Conservation (phyloP, 2,329 filamentous ascomycete species). For the Aspergillus novoparasiticus region DNA sequence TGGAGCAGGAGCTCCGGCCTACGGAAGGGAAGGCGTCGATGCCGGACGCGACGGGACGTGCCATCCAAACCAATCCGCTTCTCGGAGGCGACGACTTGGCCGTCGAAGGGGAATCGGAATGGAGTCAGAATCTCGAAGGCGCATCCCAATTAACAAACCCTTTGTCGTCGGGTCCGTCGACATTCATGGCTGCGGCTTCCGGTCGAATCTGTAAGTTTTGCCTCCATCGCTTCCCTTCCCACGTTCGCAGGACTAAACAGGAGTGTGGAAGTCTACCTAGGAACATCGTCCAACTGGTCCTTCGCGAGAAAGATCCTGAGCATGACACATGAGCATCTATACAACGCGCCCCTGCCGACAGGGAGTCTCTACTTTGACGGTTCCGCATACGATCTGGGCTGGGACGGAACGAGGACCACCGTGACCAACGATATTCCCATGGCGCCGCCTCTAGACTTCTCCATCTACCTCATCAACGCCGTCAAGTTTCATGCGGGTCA, state of each 20-base stretch:
- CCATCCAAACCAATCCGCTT: conserved; percentile 4
- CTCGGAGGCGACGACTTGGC: conserved; percentile 14
- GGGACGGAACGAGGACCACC: conserved; percentile 47
- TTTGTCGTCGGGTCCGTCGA: conserved; percentile 43
- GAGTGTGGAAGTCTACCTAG: conserved; percentile 50
- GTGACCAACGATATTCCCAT: conserved; percentile 33
- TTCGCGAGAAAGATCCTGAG: conserved; percentile 55
- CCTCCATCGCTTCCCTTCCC: too few species aligned
- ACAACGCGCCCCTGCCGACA: conserved; percentile 47
- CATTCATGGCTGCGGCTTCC: conserved; percentile 45
- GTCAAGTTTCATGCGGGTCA: conserved; percentile 60
- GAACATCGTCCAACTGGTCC: conserved; percentile 60
- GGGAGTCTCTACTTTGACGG: conserved; percentile 55
- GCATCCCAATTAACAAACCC: conserved; percentile 47
- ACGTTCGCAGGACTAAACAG: neutral
- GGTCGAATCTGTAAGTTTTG: conserved; percentile 47
- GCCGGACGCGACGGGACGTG: neutral
- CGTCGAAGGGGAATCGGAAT: conserved; percentile 14
- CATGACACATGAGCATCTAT: conserved; percentile 52
- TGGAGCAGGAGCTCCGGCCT: conserved; percentile 14
- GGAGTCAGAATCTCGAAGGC: conserved; percentile 27
- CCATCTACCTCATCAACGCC: conserved; percentile 55
- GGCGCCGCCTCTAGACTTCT: conserved; percentile 53
- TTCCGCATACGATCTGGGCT: conserved; percentile 54
- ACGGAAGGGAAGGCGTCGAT: conserved; percentile 21